Base-by-base conservation (phyloP, 2,329 filamentous ascomycete species). In the Penicillium sp. region DNA sequence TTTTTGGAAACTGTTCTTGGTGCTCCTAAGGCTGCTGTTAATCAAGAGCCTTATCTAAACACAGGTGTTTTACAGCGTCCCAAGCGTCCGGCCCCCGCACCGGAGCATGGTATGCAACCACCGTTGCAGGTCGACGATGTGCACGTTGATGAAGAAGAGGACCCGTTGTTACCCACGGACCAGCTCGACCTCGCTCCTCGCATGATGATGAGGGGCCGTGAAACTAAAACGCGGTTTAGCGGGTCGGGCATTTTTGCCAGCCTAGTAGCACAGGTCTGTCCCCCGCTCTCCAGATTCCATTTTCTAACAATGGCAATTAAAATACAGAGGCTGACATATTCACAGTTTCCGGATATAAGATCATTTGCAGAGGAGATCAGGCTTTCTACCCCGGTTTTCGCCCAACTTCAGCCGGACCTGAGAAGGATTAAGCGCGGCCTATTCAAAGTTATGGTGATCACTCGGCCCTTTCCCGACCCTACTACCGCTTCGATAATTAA, bases 201-300 rank as follows among this genome's bases (percentile, higher is more conserved):
- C 36, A 70, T 74, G 17, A 70, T 73, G 65, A 72, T 76, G 63
- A 64, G 73, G 56, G 74, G 74, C 4, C 67, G 69, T 41, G 75
- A 76, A 53, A 76, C 73, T 1, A 72, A 69, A 57, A 77, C 75
- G n/a, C 72, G 75, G 1, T 78, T 75, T 55, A 75, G 72, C 42
- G 75, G 75, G 8, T 72, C 70, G 3, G 75, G 75, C 9, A 76
- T 77, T 31, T 68, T 73, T 55, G 72, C 73, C 31, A 77, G 72
- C 57, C 54, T 78, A 31, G 68, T 77, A 29, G 66, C 74, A 6
- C 72, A 78, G 70, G 75, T 77, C 67, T 53, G 63, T 48, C 47
- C 19, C 53, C 53, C 38, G 33, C 35, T 42, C 12, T n/a, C 35
- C 35, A 23, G 15, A 10, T 54, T 44, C 38, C 23, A 19, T 36